Evolutionary conservation across 148 eudicot species (phyloP), one percentile per base, ranked within the genome.

Genomic region (Drosera capensis): DNA sequence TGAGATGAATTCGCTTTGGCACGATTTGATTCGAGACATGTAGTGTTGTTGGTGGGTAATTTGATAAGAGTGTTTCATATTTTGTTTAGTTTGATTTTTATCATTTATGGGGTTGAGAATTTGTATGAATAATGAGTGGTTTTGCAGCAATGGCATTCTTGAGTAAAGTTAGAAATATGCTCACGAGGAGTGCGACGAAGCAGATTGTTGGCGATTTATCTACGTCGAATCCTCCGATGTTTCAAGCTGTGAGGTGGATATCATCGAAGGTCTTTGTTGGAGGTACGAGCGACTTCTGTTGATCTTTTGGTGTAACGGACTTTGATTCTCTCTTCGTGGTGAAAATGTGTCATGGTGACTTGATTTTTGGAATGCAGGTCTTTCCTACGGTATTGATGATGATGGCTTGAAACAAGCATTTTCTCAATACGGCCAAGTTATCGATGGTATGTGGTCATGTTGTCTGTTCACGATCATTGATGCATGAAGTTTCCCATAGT

Each of bases 221-320:
- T 23, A 54, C 66, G 36, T 65, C 93, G 20, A 76, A 25, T 14
- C 77, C 84, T 3, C 80, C 84, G 19, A 46, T 90, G 36, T 71
- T 64, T 47, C 93, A 80, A 52, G 68, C 66, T 23, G 40, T 90
- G 39, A 60, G 93, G 78, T 71, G 81, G 60, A 78, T 80, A 87
- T 80, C 97, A 43, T 45, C 80, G 4, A 84, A 80, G 46, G n/a
- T 90, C 29, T 90, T 84, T 60, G 41, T 90, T 54, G 97, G 95
- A 75, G 97, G 97, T 90, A 21, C 39, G 40, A 2, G 2, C n/a
- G n/a, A n/a, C n/a, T n/a, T n/a, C n/a, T n/a, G n/a, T n/a, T 22
- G 2, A 5, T 12, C 30, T 20, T 12, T 12, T 37, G 3, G 52
- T 8, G 31, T n/a, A 28, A 43, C 5, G 23, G 20, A 24, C 40